Evolutionary conservation across 2,329 filamentous ascomycete species (phyloP).

Genomic region (Colletotrichum graminicola): DNA sequence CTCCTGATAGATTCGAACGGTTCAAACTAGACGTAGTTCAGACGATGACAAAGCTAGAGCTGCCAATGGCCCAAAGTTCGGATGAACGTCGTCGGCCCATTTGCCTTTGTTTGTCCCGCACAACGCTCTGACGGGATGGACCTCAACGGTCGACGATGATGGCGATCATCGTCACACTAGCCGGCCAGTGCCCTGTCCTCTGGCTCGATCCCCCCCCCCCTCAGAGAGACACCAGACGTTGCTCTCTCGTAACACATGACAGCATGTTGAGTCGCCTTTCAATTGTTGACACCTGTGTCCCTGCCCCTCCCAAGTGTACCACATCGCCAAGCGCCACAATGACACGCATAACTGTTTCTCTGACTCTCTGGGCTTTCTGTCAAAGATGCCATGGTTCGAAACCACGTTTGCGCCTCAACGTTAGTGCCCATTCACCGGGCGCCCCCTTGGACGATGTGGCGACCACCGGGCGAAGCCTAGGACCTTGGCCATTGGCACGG

Average conservation of each 20-base stretch:
- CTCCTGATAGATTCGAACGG: slow-evolving; percentile 7
- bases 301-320: background rate
- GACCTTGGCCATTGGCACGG: slow-evolving; percentile 28
- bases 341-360: background rate
- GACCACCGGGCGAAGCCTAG: background rate
- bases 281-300: background rate
- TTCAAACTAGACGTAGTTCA: slow-evolving; percentile 9
- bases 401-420: slow-evolving; percentile 12
- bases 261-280: background rate
- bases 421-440: slow-evolving; percentile 7
- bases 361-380: background rate
- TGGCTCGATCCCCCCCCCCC: background rate
- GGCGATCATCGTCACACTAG: background rate
- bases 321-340: background rate
- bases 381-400: slow-evolving; percentile 20
- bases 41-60: slow-evolving; percentile 5
- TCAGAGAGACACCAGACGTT: slow-evolving; percentile 1
- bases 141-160: slow-evolving; percentile 27
- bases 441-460: slow-evolving; percentile 16
- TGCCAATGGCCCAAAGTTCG: too few relatives aligned
- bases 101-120: slow-evolving; percentile 27
- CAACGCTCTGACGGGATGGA: background rate
- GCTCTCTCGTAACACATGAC: background rate
- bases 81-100: background rate
- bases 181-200: background rate